Conservation (phyloP, 2,329 filamentous ascomycete species). For the Ceratocystis lukuohia region DNA sequence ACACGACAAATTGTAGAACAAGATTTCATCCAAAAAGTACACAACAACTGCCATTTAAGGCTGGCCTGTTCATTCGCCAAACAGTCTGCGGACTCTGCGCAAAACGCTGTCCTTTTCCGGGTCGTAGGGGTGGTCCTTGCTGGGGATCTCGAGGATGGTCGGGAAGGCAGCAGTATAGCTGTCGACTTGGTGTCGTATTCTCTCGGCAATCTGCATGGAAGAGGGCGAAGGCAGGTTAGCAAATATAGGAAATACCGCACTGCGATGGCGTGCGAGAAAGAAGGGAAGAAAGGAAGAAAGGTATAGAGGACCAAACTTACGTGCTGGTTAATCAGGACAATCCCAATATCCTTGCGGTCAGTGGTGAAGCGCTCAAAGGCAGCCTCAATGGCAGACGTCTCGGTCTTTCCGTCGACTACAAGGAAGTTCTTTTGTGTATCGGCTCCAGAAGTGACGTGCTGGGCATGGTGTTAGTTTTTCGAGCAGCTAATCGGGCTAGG, state of each 20-base stretch:
- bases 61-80: conserved; percentile 46
- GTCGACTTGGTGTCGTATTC: conserved; percentile 82
- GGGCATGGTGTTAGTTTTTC: conserved; percentile 1
- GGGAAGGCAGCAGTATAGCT: conserved; percentile 90
- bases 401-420: conserved; percentile 88
- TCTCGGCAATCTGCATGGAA: conserved; percentile 63
- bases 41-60: not conserved
- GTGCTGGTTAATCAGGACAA: conserved; percentile 95
- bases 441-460: conserved; percentile 85
- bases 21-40: not conserved
- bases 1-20: not conserved
- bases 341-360: conserved; percentile 90
- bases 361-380: conserved; percentile 82
- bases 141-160: conserved; percentile 90
- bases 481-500: not conserved
- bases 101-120: conserved; percentile 97
- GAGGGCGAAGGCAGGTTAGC: not conserved
- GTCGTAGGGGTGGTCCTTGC: conserved; percentile 97
- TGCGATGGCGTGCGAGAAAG: not conserved
- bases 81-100: conserved; percentile 60
- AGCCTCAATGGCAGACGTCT: conserved; percentile 72
- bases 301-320: conserved; percentile 37
- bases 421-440: conserved; percentile 96
- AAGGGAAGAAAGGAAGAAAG: not conserved
- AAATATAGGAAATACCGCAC: not conserved